phyloP scores from a whole-genome alignment of 257 asterid species.

The Agastache rugosa region DNA sequence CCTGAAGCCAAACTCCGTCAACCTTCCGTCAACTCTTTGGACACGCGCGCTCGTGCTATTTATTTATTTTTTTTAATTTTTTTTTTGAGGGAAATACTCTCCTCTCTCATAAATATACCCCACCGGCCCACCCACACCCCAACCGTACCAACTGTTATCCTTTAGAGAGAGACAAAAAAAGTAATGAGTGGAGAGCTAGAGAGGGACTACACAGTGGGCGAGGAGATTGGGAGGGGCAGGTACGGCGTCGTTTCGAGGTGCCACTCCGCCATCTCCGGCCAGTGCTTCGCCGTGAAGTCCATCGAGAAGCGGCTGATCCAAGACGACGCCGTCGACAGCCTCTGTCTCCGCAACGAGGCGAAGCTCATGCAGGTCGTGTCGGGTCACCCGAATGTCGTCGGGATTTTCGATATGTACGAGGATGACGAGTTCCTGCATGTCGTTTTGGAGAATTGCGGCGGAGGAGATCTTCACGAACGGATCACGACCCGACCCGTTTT shows the following conservation, averaged over 20 bases:
- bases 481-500: conserved; percentile 44
- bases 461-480: conserved; percentile 60
- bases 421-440: conserved; percentile 64
- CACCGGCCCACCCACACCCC: conserved; percentile 27
- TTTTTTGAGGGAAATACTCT: no score
- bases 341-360: conserved; percentile 67
- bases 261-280: conserved; percentile 51
- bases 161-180: conserved; percentile 27
- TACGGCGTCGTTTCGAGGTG: conserved; percentile 78
- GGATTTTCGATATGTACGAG: conserved; percentile 62
- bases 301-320: conserved; percentile 63
- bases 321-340: conserved; percentile 67
- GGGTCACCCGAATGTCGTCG: conserved; percentile 50
- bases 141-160: conserved; percentile 44
- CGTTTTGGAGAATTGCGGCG: conserved; percentile 63
- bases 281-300: conserved; percentile 68
- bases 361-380: conserved; percentile 58
- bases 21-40: conserved; percentile 23
- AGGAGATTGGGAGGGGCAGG: conserved; percentile 74
- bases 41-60: conserved; percentile 10
- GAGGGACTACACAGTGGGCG: conserved; percentile 58
- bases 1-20: conserved; percentile 38
- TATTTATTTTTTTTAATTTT: neutral
- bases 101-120: conserved; percentile 39
- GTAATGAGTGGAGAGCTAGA: conserved; percentile 62